phyloP scores from a whole-genome alignment of 108 stramenopile genomes.

The Nitzschia inconspicua region DNA sequence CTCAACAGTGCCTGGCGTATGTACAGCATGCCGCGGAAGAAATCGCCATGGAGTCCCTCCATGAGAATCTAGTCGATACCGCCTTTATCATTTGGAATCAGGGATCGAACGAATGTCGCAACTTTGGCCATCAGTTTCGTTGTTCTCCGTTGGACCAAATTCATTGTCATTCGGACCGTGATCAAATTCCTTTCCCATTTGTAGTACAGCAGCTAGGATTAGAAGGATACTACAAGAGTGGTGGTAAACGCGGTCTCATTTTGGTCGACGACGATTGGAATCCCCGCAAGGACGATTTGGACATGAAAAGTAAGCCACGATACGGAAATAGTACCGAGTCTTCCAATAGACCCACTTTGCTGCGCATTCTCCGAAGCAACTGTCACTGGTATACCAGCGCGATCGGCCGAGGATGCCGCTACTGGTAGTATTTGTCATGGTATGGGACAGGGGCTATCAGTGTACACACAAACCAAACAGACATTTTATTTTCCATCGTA shows the following conservation, averaged over 20 bases:
- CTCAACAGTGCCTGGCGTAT: not conserved
- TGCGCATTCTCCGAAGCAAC: too few species aligned
- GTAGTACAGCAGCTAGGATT: not conserved
- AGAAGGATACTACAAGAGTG: not conserved
- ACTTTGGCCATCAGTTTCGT: not conserved
- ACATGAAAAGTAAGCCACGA: too few species aligned
- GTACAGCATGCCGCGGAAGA: not conserved
- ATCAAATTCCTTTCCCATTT: not conserved
- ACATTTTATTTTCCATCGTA: too few species aligned
- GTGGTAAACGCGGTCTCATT: too few species aligned
- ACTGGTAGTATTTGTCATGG: too few species aligned
- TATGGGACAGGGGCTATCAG: too few species aligned
- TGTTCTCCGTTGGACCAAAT: conserved; percentile 4
- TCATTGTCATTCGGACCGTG: not conserved
- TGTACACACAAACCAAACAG: too few species aligned
- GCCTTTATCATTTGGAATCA: conserved; percentile 3
- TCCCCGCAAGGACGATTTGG: not conserved
- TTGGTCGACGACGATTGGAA: not conserved
- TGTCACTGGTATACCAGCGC: too few species aligned
- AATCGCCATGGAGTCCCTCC: not conserved
- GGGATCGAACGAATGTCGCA: not conserved
- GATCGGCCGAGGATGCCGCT: too few species aligned
- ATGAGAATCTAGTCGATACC: not conserved
- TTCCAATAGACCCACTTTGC: too few species aligned
- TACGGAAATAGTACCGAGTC: too few species aligned